Evolutionary conservation across 2,329 filamentous ascomycete species (phyloP), one percentile per base, ranked within the genome.

Genomic region (Xylariaceae sp.): DNA sequence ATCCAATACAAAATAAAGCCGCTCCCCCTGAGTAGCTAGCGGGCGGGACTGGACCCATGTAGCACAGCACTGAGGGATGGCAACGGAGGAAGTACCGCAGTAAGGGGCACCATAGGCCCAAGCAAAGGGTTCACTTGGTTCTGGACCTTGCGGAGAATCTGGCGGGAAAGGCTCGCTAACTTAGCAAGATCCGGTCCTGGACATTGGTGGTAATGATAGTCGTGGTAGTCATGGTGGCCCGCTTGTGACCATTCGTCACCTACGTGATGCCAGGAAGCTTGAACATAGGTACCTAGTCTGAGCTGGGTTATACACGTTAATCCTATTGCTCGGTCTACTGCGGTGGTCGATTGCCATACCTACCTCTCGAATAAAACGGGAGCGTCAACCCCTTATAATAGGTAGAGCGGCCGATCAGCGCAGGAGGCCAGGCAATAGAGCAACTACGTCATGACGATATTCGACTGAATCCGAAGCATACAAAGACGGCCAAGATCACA

Each of bases 1-100:
- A 54, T 62, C 63, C 37, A 63, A 65, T 65, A 56, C 55, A 64
- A 61, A 51, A 58, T 59, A 56, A 56, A 57, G 16, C 42, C 42
- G 37, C 57, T 55, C 52, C 12, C n/a, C 8, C 16, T 16, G 16
- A 7, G 5, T 51, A 52, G 57, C 49, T 51, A 52, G 57, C 49
- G 59, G 56, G 32, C 41, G 30, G 34, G 43, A 43, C 49, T 37
- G 58, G 55, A 55, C 50, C 44, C 54, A 52, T 49, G 58, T 58
- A 54, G 50, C 47, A 51, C 42, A 19, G 39, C 26, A 22, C 15
- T 40, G 57, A 39, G 53, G 40, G 53, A 51, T 49, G 55, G 58
- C 49, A 34, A 15, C 32, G 10, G 1, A 15, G 9, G 16, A 36
- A 16, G 26, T 12, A 21, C 29, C 12, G 40, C 36, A 22, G 19